Conservation (phyloP, 345 rosid genomes). For the Populus simonii region DNA sequence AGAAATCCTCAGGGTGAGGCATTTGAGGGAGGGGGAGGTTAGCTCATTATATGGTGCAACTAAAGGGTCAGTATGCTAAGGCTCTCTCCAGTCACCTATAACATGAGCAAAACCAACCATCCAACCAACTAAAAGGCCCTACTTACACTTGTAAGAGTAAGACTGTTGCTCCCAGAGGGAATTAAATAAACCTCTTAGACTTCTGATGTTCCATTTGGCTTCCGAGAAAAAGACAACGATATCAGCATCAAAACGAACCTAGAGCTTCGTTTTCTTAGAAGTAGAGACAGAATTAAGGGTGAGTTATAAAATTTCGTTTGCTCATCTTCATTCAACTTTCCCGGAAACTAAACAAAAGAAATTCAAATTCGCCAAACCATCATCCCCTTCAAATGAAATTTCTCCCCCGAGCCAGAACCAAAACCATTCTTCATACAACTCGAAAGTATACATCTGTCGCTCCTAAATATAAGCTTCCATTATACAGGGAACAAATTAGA, state of each 20-base stretch:
- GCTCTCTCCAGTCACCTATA: background rate
- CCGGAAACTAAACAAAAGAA: background rate
- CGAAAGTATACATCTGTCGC: background rate
- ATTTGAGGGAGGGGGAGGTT: background rate
- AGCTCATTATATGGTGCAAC: background rate
- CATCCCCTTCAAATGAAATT: background rate
- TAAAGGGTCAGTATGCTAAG: background rate
- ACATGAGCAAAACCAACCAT: background rate
- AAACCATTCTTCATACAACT: background rate
- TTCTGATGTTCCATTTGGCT: conserved; percentile 2
- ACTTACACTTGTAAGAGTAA: background rate
- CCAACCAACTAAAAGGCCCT: background rate
- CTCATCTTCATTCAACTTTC: background rate
- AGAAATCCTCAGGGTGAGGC: background rate
- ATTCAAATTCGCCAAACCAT: background rate
- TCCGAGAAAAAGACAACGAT: background rate
- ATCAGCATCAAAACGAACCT: background rate
- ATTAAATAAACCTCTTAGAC: background rate
- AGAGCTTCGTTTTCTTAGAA: background rate
- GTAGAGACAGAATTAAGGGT: background rate
- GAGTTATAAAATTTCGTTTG: background rate
- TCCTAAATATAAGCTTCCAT: background rate
- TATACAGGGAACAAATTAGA: background rate
- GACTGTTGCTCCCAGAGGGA: background rate
- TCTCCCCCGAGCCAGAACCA: background rate